Evolutionary conservation across 1,284 basidiomycete species (phyloP).

Genomic region (Ustilago xerochloae): DNA sequence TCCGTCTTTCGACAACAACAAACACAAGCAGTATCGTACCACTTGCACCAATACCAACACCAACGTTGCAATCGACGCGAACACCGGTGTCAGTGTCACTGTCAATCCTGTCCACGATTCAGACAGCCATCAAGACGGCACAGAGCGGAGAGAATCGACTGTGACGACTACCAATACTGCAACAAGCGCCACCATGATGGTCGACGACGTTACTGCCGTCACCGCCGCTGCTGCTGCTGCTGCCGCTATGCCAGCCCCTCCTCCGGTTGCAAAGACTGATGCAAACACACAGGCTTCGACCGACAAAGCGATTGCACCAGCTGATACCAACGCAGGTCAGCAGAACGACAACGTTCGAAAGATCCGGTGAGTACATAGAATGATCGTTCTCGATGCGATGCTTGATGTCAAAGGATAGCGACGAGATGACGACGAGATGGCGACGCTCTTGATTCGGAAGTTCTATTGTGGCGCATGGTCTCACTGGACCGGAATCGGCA

Average conservation of each 20-base stretch:
- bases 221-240: too few relatives aligned
- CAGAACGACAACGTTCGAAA: constrained; percentile 18
- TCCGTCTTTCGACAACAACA: constrained; percentile 21
- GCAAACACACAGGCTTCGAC: neutral
- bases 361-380: constrained; percentile 45
- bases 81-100: constrained; percentile 11
- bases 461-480: neutral
- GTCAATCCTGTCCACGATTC: neutral
- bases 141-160: neutral
- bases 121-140: neutral
- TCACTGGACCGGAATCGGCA: neutral
- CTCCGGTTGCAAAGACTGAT: neutral
- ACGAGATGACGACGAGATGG: constrained; percentile 16
- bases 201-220: constrained; percentile 4
- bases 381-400: neutral
- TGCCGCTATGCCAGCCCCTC: neutral
- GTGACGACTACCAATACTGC: constrained; percentile 20
- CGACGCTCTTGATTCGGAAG: neutral
- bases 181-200: constrained; percentile 23
- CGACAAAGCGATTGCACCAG: neutral
- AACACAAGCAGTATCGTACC: neutral
- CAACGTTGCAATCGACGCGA: too few relatives aligned
- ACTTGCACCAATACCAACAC: neutral
- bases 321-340: constrained; percentile 1
- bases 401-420: too few relatives aligned